Conservation (phyloP, 208 protist species). For the Trypanosoma melophagium region DNA sequence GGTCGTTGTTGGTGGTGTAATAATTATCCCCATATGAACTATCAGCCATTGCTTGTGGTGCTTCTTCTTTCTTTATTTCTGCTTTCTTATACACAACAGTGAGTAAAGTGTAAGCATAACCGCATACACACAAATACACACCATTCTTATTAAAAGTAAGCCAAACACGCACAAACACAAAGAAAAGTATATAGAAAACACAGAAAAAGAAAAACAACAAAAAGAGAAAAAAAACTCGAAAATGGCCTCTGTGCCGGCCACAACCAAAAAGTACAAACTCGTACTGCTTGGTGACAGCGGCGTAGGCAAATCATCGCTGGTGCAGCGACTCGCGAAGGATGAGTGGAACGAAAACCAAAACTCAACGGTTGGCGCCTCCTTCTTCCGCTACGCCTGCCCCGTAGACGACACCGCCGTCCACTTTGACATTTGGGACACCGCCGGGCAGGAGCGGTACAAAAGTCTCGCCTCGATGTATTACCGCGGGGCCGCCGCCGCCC, state of each 20-base stretch:
- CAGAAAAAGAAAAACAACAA: not conserved
- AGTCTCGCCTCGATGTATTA: slow-evolving; percentile 93
- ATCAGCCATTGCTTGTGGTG: too few species aligned
- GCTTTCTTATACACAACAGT: too few species aligned
- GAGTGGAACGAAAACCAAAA: slow-evolving; percentile 69
- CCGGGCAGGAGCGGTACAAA: slow-evolving; percentile 88
- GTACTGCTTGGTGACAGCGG: slow-evolving; percentile 88
- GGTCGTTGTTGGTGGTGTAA: too few species aligned
- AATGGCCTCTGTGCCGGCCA: slow-evolving; percentile 8
- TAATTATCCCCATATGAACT: too few species aligned
- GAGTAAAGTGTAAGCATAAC: too few species aligned
- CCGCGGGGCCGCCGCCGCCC: slow-evolving; percentile 82
- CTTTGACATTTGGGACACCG: slow-evolving; percentile 92
- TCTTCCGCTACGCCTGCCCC: slow-evolving; percentile 76
- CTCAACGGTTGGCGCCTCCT: slow-evolving; percentile 84
- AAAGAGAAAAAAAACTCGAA: not conserved
- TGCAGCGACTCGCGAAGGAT: slow-evolving; percentile 80
- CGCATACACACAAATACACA: too few species aligned
- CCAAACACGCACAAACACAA: not conserved
- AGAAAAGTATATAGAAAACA: not conserved
- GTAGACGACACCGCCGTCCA: slow-evolving; percentile 59
- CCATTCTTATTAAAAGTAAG: too few species aligned
- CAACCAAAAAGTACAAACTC: slow-evolving; percentile 76
- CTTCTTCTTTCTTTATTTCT: too few species aligned
- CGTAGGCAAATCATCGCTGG: slow-evolving; percentile 89